Percentiles rank a stretch among this genome's conserved stretches.
Conservation (phyloP, 2,329 filamentous ascomycete species). For the Dactylellina leptospora region DNA sequence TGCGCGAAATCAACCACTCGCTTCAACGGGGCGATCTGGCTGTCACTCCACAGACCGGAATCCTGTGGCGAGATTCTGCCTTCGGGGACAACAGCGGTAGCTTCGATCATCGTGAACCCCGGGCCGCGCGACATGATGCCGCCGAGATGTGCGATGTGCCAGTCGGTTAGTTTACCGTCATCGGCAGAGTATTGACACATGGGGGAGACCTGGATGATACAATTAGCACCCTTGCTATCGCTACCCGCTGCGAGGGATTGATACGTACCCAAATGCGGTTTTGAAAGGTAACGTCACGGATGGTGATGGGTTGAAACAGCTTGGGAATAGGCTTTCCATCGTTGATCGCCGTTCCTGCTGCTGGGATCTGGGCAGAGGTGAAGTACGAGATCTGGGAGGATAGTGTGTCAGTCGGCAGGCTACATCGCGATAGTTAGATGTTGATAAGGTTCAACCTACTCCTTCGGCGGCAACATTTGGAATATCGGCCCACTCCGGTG, state of each 20-base stretch:
- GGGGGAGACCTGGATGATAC: conserved; percentile 64
- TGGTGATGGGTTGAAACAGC: conserved; percentile 61
- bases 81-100: conserved; percentile 76
- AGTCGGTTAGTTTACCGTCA: conserved; percentile 78
- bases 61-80: conserved; percentile 86
- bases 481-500: conserved; percentile 22
- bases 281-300: conserved; percentile 68
- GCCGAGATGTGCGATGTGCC: conserved; percentile 83
- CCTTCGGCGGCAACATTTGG: conserved; percentile 33
- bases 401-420: conserved; percentile 7
- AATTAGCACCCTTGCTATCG: not conserved
- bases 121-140: conserved; percentile 80
- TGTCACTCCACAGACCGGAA: conserved; percentile 82
- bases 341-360: conserved; percentile 63
- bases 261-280: conserved; percentile 69
- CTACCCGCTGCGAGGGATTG: not conserved
- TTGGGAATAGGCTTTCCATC: conserved; percentile 66
- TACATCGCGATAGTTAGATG: not conserved
- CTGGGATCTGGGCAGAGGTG: conserved; percentile 64
- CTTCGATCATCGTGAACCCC: conserved; percentile 78
- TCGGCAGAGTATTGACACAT: conserved; percentile 74
- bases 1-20: conserved; percentile 81
- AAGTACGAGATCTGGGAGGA: conserved; percentile 62
- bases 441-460: conserved; percentile 16
- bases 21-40: conserved; percentile 76